Base-by-base conservation (phyloP, 352 stramenopile genomes). In the Aphanomyces astaci region DNA sequence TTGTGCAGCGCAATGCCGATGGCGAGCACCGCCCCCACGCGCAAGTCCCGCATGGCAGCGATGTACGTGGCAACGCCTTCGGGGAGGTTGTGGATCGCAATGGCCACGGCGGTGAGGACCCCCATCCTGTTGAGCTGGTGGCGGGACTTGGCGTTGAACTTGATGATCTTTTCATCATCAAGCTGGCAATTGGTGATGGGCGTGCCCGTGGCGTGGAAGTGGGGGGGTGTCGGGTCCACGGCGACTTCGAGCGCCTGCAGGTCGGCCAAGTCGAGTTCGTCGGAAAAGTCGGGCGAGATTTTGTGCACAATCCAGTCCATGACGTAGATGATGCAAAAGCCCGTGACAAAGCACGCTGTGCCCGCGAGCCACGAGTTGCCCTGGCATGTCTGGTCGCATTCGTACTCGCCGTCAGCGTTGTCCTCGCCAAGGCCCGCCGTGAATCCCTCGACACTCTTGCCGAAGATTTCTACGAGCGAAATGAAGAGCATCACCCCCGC, bases 1-100 rank as follows among this genome's bases (percentile, higher is more conserved):
- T 99, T 99, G 79, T 99, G 96, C 31, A 98, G 82, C 9, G 90
- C 94, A 70, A 99, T 99, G n/a, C 90, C 95, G 52, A 99, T 76
- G 0, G 95, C 95, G 7, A 99, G 78, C 43, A 96, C 84, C 30
- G 89, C 74, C 51, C 96, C 96, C 9, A 98, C 83, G 3, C 72
- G 77, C 5, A 96, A 87, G 70, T 97, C 91, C 22, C 87, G 73
- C 0, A 98, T 75, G 19, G 93, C 90, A 0, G 88, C 95, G 19
- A 98, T 92, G 72, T 98, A 98, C 5, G 96, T 97, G 17, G 95
- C 97, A 7, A 98, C 70, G 0, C 96, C 96, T 71, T 99, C 96
- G 0, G 96, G 96, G 70, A 99, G 97, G 75, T 99, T 99, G 77
- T 99, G 96, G 39, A 98, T 97, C 3, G 87, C 93, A 64, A 98